phyloP scores from a whole-genome alignment of 257 asterid species.

The Solanum sparsipilum region DNA sequence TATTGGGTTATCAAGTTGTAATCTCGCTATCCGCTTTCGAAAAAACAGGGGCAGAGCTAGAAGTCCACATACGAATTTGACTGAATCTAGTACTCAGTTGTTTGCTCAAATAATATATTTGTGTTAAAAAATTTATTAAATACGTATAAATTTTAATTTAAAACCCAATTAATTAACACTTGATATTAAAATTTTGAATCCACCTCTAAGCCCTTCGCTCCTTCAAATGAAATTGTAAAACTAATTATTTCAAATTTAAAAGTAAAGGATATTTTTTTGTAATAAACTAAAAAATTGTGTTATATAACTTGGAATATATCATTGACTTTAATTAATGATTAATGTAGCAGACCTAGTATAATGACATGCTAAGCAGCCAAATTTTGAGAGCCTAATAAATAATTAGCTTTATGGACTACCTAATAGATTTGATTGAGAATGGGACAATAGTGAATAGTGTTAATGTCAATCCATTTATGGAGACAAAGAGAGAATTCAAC shows the following conservation, averaged over 20 bases:
- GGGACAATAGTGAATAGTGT: not conserved
- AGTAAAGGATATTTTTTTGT: not conserved
- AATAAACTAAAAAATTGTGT: not conserved
- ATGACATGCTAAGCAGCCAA: no score
- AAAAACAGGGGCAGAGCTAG: accelerated
- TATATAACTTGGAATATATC: not conserved
- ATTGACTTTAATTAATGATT: not conserved
- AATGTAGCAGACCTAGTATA: not conserved
- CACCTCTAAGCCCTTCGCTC: no score
- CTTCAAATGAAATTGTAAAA: not conserved
- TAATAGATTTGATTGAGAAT: not conserved
- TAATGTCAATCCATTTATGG: not conserved
- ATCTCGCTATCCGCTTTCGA: no score
- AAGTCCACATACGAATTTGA: accelerated
- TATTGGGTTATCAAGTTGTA: not conserved
- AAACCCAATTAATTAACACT: no score
- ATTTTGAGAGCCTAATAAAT: not conserved
- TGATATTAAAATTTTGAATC: no score
- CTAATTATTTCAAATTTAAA: not conserved
- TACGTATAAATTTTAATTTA: accelerated
- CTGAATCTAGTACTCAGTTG: accelerated
- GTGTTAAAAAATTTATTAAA: no score
- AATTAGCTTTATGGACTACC: not conserved
- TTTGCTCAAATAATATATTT: no score
- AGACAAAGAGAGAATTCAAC: not conserved